Percentiles rank a stretch among this genome's conserved stretches.
Evolutionary conservation across 352 stramenopile species (phyloP).

Genomic region (Globisporangium spinosum): DNA sequence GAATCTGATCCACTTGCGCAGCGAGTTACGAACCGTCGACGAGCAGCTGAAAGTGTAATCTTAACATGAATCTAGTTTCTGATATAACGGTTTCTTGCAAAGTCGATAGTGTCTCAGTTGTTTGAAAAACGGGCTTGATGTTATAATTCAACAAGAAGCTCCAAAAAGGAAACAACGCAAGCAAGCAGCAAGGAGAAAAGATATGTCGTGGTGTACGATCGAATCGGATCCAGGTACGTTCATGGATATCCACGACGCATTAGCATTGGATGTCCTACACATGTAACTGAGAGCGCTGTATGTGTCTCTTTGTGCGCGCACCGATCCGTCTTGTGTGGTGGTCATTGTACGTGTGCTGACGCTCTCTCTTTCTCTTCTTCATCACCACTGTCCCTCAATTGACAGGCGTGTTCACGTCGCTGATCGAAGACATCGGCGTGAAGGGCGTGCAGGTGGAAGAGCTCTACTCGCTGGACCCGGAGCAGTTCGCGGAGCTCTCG

Average conservation of each 20-base stretch:
- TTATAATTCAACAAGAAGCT: not conserved
- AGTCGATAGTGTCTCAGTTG: not conserved
- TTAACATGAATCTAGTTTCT: not conserved
- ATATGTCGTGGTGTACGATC: slow-evolving; percentile 79
- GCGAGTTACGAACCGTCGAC: slow-evolving; percentile 12
- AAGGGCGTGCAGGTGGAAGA: slow-evolving; percentile 92
- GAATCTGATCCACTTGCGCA: slow-evolving; percentile 15
- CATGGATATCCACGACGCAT: not conserved
- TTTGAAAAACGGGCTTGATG: not conserved
- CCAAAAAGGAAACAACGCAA: not conserved
- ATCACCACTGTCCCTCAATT: not conserved
- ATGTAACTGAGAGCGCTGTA: not conserved
- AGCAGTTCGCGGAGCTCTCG: slow-evolving; percentile 61
- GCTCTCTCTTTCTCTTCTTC: not conserved
- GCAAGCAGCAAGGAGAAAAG: not conserved
- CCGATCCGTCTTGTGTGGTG: not conserved
- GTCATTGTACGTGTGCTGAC: not conserved
- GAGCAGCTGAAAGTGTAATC: slow-evolving; percentile 10
- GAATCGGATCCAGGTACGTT: slow-evolving; percentile 66
- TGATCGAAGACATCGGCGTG: slow-evolving; percentile 95
- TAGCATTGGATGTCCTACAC: not conserved
- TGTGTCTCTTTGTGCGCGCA: not conserved
- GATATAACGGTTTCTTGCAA: not conserved
- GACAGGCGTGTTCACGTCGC: slow-evolving; percentile 82
- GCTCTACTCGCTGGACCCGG: slow-evolving; percentile 91